Conservation (phyloP, 2,329 filamentous ascomycete species). For the Aspergillus pseudotamarii region DNA sequence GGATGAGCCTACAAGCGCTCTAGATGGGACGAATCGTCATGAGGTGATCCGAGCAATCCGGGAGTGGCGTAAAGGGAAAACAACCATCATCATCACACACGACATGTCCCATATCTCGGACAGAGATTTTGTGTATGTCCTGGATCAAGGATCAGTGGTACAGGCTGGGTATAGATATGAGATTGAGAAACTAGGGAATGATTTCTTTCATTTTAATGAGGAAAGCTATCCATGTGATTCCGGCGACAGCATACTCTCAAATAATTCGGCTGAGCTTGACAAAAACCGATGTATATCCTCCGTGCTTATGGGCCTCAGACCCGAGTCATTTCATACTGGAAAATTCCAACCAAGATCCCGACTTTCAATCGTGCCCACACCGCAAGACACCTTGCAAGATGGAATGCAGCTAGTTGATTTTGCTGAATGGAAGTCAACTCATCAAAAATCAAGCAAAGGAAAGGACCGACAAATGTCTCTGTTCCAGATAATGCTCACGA, state of each 20-base stretch:
- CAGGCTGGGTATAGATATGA: slow-evolving; percentile 67
- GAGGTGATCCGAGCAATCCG: slow-evolving; percentile 75
- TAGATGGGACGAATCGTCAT: slow-evolving; percentile 72
- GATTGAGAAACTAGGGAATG: slow-evolving; percentile 44
- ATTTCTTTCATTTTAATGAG: slow-evolving; percentile 20
- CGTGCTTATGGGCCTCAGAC: neutral
- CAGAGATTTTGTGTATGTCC: slow-evolving; percentile 76
- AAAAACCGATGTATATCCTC: neutral
- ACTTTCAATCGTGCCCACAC: neutral
- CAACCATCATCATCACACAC: slow-evolving; percentile 92
- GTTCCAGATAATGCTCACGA: slow-evolving; percentile 63
- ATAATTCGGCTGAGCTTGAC: neutral
- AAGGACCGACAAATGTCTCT: slow-evolving; percentile 38
- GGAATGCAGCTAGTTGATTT: neutral
- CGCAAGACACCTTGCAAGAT: neutral
- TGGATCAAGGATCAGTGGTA: slow-evolving; percentile 70
- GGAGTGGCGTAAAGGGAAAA: slow-evolving; percentile 76
- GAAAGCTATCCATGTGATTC: neutral
- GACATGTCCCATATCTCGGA: slow-evolving; percentile 75
- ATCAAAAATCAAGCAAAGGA: neutral
- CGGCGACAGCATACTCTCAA: neutral
- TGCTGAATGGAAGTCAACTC: neutral
- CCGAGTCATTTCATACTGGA: neutral
- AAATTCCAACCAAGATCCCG: neutral
- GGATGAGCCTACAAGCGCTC: slow-evolving; percentile 84